These are phyloP conservation scores for Eutrema japonicum DNA, from an alignment of 345 rosid species.

Conservation along the genomic window DNA sequence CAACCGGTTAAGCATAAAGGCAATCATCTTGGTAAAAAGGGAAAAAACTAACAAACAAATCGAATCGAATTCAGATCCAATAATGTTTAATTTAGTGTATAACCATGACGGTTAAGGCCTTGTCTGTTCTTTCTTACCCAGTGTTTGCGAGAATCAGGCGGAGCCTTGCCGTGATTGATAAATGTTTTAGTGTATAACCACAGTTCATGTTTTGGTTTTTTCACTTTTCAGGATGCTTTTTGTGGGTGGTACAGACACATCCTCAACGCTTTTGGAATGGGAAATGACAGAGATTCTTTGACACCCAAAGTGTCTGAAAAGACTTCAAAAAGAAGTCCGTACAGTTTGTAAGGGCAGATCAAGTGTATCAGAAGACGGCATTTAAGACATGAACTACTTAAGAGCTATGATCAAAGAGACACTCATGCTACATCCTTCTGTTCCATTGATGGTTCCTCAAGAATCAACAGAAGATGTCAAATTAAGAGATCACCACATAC, in stretches of 20 bases:
- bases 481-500: conserved; percentile 41
- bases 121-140: too few species aligned
- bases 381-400: too few species aligned
- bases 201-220: background rate
- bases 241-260: conserved; percentile 47
- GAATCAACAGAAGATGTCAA: conserved; percentile 38
- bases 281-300: conserved; percentile 49
- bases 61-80: too few species aligned
- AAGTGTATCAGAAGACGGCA: conserved; percentile 36
- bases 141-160: too few species aligned
- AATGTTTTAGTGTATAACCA: background rate
- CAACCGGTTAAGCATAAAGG: conserved; percentile 44
- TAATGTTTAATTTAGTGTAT: too few species aligned
- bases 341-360: conserved; percentile 2
- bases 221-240: conserved; percentile 44
- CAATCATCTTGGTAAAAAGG: conserved; percentile 45
- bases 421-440: too few species aligned
- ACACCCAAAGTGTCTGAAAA: conserved; percentile 39
- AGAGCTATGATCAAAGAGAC: too few species aligned
- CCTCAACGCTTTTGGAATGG: conserved; percentile 47
- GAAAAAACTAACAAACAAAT: background rate
- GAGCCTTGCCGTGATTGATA: too few species aligned
- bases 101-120: too few species aligned
- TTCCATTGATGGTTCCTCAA: conserved; percentile 44
- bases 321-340: conserved; percentile 42